These are phyloP conservation scores for Chrysophaeum taylorii DNA, from an alignment of 352 stramenopile species.

Conservation along the genomic window DNA sequence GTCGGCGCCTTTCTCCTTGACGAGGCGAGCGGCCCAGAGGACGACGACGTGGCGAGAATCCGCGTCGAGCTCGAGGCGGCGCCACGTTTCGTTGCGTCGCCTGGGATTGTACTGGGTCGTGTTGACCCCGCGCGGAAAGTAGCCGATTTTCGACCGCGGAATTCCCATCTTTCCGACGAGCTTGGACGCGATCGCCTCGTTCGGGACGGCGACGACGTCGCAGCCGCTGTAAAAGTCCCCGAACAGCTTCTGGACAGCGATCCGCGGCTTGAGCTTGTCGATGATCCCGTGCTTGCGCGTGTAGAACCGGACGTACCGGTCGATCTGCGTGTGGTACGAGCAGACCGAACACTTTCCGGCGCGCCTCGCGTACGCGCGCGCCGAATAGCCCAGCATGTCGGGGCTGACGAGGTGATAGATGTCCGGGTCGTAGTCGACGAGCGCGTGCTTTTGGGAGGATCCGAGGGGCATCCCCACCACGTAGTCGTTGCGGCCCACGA, in stretches of 20 bases:
- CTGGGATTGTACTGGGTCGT: conserved; percentile 8
- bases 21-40: conserved; percentile 13
- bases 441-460: neutral
- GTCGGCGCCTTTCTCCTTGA: conserved; percentile 2
- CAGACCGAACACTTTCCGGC: neutral
- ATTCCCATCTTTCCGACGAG: conserved; percentile 13
- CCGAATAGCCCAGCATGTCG: conserved; percentile 4
- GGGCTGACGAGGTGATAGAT: conserved; percentile 3
- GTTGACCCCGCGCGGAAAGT: conserved; percentile 8
- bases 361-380: neutral
- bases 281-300: neutral
- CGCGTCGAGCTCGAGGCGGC: neutral
- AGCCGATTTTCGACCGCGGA: neutral
- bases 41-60: neutral
- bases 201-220: conserved; percentile 6
- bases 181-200: conserved; percentile 1
- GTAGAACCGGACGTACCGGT: conserved; percentile 12
- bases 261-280: neutral
- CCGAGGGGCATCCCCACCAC: conserved; percentile 2
- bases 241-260: conserved; percentile 6
- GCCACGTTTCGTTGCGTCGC: neutral
- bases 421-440: conserved; percentile 1
- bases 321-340: conserved; percentile 15
- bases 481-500: conserved; percentile 9
- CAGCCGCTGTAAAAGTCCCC: neutral